Base-by-base conservation (phyloP, 345 rosid genomes). In the Melaleuca alternifolia region DNA sequence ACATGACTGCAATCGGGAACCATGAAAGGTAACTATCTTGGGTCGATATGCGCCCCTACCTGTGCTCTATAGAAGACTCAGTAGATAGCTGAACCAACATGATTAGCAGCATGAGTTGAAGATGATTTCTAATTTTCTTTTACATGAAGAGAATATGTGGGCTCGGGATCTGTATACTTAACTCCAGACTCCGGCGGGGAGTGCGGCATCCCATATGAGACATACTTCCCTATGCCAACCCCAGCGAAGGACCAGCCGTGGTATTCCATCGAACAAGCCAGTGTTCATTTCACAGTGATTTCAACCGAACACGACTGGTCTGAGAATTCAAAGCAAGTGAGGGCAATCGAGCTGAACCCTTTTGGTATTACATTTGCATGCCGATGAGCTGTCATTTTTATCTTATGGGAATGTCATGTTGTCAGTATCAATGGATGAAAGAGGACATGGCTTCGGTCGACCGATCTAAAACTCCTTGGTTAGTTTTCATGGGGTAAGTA, bases 1-100 rank as follows among this genome's bases (percentile, higher is more conserved):
- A 95, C 93, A 92, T 94, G 97, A 93, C 97, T 10, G 96, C 95
- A 3, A 95, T 93, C 2, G 97, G 96, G 65, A 95, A 95, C 87
- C 96, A 95, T 33, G 97, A 95, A 85, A 92, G 97, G 96, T 91
- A 61, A 59, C 51, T 30, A 30, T 12, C 28, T 3, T 51, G 5
- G 50, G 21, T 41, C 48, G 24, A 18, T 16, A 28, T 33, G 4
- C 12, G 1, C 15, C 7, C 18, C 37, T 82, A 51, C 56, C 26
- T 71, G 79, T 6, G 11, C 12, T 16, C 33, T 33, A 71, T 33
- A 41, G 24, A 37, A 71, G 48, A 71, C 79, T 37, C 79, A 71
- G 20, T 71, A 71, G 41, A 87, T 84, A 37, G 79, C 48, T 71
- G 24, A 71, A 2, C 79, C 79, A 33, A 71, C 79, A 71, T 71